These are phyloP conservation scores for Tricholoma saponaceum DNA, from an alignment of 768 basidiomycete species.

Conservation along the genomic window DNA sequence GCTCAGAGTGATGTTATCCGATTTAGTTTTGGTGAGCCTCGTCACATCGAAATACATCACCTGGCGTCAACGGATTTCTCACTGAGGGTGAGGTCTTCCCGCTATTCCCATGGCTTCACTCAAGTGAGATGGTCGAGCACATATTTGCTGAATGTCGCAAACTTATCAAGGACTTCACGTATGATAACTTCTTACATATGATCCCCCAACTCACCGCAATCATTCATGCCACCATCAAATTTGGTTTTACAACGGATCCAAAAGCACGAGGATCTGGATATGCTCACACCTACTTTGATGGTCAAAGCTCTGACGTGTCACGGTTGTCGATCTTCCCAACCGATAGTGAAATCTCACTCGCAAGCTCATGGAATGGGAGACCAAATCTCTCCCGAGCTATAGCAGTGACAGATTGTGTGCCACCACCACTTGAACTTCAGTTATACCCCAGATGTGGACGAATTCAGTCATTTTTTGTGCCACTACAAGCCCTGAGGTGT, in stretches of 20 bases:
- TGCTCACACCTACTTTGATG: constrained; percentile 23
- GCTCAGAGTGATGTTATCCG: no score
- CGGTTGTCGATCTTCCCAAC: constrained; percentile 19
- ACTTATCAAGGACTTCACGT: constrained; percentile 31
- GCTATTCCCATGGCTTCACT: constrained; percentile 26
- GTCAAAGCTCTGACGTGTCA: constrained; percentile 10
- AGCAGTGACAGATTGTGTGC: neutral
- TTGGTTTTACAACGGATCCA: constrained; percentile 6
- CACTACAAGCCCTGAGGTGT: neutral
- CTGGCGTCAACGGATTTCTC: no score
- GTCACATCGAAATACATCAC: no score
- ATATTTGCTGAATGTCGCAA: constrained; percentile 25
- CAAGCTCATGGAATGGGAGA: neutral
- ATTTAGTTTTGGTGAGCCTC: no score
- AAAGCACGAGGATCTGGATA: constrained; percentile 22
- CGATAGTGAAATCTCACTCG: constrained; percentile 16
- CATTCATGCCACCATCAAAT: constrained; percentile 19
- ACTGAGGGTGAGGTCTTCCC: constrained; percentile 12
- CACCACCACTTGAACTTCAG: neutral
- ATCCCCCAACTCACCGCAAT: constrained; percentile 20
- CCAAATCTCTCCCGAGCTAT: neutral
- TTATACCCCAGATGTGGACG: neutral
- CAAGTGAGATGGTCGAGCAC: constrained; percentile 30
- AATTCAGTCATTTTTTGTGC: neutral
- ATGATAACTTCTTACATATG: constrained; percentile 26